A percentile compares a stretch with the other conserved stretches of the same genome.
Conservation (phyloP, 116 monocot species). For the Dioscorea cayenensis region DNA sequence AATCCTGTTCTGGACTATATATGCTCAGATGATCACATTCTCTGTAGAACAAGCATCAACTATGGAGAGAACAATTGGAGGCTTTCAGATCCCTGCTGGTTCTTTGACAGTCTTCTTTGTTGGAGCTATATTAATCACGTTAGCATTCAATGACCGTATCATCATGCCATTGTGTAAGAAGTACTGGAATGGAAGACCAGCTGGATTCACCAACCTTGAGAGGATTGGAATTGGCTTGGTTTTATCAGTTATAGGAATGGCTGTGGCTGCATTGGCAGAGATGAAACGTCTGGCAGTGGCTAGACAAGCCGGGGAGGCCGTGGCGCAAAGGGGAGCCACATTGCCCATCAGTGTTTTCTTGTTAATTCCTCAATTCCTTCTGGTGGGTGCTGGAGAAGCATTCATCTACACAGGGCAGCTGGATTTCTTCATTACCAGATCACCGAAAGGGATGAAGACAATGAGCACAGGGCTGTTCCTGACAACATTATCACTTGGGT, state of each 20-base stretch:
- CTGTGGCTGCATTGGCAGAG: slow-evolving; percentile 34
- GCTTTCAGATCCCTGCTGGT: slow-evolving; percentile 56
- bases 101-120: slow-evolving; percentile 61
- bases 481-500: slow-evolving; percentile 35
- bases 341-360: slow-evolving; percentile 35
- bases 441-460: slow-evolving; percentile 47
- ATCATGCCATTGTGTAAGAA: slow-evolving; percentile 41
- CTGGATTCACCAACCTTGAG: slow-evolving; percentile 52
- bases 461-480: slow-evolving; percentile 49
- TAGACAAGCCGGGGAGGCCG: neutral
- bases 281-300: slow-evolving; percentile 34
- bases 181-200: slow-evolving; percentile 25
- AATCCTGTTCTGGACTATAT: slow-evolving; percentile 63
- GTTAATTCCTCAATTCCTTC: slow-evolving; percentile 34
- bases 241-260: slow-evolving; percentile 41
- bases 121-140: slow-evolving; percentile 42
- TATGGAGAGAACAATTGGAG: slow-evolving; percentile 34
- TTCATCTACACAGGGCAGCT: slow-evolving; percentile 49
- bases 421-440: slow-evolving; percentile 41
- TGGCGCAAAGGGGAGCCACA: neutral
- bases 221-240: slow-evolving; percentile 45
- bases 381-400: slow-evolving; percentile 40
- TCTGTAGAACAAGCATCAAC: slow-evolving; percentile 62
- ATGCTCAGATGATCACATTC: slow-evolving; percentile 75
- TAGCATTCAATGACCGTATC: slow-evolving; percentile 44